phyloP scores from a whole-genome alignment of 176 grass and related monocot genomes.

The Phoenix roebelenii region DNA sequence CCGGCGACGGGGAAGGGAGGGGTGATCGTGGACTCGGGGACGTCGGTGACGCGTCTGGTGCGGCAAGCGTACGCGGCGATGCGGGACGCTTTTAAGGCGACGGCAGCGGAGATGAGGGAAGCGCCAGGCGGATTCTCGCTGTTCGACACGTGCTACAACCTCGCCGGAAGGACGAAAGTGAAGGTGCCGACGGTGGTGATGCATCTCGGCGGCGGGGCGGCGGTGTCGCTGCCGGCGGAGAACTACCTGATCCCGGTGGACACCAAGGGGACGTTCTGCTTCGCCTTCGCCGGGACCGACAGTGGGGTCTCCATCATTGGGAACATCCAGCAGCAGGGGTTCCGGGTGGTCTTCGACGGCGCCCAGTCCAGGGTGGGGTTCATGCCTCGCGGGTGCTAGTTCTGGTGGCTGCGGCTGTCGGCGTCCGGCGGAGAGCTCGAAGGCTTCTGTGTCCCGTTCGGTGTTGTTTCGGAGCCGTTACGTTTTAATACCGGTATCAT shows the following conservation, averaged over 20 bases:
- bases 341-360: slow-evolving; percentile 57
- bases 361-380: slow-evolving; percentile 46
- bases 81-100: slow-evolving; percentile 46
- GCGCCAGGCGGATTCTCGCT: slow-evolving; percentile 17
- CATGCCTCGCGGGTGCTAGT: slow-evolving; percentile 28
- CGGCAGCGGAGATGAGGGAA: slow-evolving; percentile 22
- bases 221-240: slow-evolving; percentile 36
- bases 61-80: slow-evolving; percentile 27
- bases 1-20: slow-evolving; percentile 43
- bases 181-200: slow-evolving; percentile 30
- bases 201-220: slow-evolving; percentile 50
- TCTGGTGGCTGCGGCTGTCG: neutral
- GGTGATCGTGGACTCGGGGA: slow-evolving; percentile 65
- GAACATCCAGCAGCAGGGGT: slow-evolving; percentile 73
- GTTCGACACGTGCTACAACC: slow-evolving; percentile 72
- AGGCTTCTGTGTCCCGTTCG: too few relatives aligned
- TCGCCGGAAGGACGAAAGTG: slow-evolving; percentile 6
- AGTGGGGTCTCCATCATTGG: slow-evolving; percentile 51
- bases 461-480: too few relatives aligned
- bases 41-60: slow-evolving; percentile 8
- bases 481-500: too few relatives aligned
- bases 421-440: too few relatives aligned
- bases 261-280: slow-evolving; percentile 24
- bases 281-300: slow-evolving; percentile 39
- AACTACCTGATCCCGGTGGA: slow-evolving; percentile 62